Base-by-base conservation (phyloP, 805 yeast species). In the Saccharomycopsis fermentans region DNA sequence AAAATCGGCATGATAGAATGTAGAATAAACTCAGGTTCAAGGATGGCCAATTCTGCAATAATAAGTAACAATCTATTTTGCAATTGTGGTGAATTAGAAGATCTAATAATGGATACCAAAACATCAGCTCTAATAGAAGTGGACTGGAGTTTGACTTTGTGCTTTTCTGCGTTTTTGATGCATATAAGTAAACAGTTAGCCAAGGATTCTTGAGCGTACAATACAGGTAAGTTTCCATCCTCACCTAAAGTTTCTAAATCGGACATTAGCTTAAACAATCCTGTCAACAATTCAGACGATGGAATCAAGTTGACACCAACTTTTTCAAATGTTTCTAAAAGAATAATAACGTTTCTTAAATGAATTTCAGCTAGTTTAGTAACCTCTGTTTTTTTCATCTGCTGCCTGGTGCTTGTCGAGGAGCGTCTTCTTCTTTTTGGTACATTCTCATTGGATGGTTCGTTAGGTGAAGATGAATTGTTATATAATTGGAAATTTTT, bases 1-100 rank as follows among this genome's bases (percentile, higher is more conserved):
- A 94, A 94, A 55, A 94, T 92, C n/a, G 99, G 99, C 99, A 94
- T 94, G 8, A 94, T 96, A 1, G 97, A 87, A 72, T 94, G 98
- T 57, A 94, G 75, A 32, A 94, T 90, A 34, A 87, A 81, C 67
- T 92, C 97, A 8, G 98, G 97, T 12, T 92, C 87, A 58, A 94
- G 73, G 0, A 90, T 77, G 0, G 98, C 98, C 64, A 94, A 74
- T 54, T 90, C 86, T 2, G 97, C 87, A 64, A 94, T 83, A 29
- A 94, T 92, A 59, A 92, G 74, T 60, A 94, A 74, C 55, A 92
- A 73, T 64, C 90, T 81, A 73, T 94, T 94, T 73, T 94, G 99
- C 29, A 91, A 95, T 71, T 92, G 98, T 1, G 97, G 98, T 32
- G 96, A 88, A 51, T 83, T 80, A 1, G 97, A 85, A 1, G 90